phyloP scores from a whole-genome alignment of 2,329 filamentous ascomycete genomes.

The Fusarium sterilihyphosum region DNA sequence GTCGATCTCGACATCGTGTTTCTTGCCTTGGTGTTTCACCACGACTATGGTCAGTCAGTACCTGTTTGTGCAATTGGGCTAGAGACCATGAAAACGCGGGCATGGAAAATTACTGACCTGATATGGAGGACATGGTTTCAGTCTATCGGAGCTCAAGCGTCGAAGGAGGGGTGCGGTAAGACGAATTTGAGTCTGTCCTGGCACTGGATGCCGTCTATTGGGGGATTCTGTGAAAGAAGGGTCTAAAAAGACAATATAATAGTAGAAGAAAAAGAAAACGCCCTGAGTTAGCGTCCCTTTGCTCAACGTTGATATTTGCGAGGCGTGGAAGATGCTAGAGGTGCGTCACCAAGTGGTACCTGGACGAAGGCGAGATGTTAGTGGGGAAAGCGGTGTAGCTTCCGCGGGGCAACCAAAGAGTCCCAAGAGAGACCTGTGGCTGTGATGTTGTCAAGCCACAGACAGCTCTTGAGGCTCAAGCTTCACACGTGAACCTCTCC shows the following conservation, averaged over 20 bases:
- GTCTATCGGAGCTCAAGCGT: slow-evolving; percentile 21
- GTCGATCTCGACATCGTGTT: slow-evolving; percentile 93
- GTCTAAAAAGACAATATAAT: neutral
- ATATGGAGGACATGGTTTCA: slow-evolving; percentile 63
- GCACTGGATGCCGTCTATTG: neutral
- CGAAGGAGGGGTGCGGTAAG: neutral
- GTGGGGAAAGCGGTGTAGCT: slow-evolving; percentile 44
- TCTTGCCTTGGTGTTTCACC: slow-evolving; percentile 95
- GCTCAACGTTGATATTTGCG: neutral
- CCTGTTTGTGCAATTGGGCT: neutral
- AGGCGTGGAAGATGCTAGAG: slow-evolving; percentile 31
- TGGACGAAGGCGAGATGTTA: slow-evolving; percentile 36
- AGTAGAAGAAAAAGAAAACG: neutral
- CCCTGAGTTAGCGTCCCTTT: neutral
- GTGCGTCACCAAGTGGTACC: slow-evolving; percentile 50
- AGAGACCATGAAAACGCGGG: neutral
- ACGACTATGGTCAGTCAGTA: slow-evolving; percentile 67
- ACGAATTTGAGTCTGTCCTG: neutral
- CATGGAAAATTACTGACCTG: slow-evolving; percentile 54
- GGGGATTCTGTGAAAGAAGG: neutral
- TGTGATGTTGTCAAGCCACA: slow-evolving; percentile 16
- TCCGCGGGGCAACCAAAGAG: slow-evolving; percentile 15
- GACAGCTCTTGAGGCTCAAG: slow-evolving; percentile 19
- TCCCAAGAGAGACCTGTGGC: slow-evolving; percentile 9
- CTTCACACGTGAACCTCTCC: slow-evolving; percentile 26